These are phyloP conservation scores for Umbelopsis vinacea DNA, from an alignment of 192 early-diverging fungal genomes.

Conservation along the genomic window DNA sequence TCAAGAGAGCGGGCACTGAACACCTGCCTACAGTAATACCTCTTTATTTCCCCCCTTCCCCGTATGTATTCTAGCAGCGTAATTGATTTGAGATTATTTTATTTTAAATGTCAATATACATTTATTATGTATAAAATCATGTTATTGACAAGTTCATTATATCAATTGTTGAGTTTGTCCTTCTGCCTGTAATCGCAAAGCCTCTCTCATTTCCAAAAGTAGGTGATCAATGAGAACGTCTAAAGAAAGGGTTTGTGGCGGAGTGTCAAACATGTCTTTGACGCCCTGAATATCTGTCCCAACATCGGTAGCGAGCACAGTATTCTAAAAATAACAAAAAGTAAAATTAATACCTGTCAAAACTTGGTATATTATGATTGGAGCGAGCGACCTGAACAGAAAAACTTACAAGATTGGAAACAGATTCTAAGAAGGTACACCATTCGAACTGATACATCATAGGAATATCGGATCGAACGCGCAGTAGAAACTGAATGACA, in stretches of 20 bases:
- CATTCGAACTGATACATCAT: constrained; percentile 46
- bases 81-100: neutral
- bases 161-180: constrained; percentile 10
- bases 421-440: constrained; percentile 40
- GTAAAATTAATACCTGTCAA: neutral
- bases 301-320: neutral
- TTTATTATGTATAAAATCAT: neutral
- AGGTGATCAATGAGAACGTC: constrained; percentile 39
- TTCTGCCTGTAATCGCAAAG: constrained; percentile 43
- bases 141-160: neutral
- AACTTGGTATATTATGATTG: neutral
- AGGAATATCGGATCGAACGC: constrained; percentile 36
- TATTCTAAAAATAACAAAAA: constrained; percentile 15
- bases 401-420: constrained; percentile 36
- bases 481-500: constrained; percentile 43
- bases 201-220: constrained; percentile 41
- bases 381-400: too few species aligned
- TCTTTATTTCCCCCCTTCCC: too few species aligned
- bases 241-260: constrained; percentile 36
- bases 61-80: too few species aligned
- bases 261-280: constrained; percentile 45
- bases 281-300: neutral
- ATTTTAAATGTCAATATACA: neutral
- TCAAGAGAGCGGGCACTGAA: neutral
- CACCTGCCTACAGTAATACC: too few species aligned